A percentile compares a stretch with the other conserved stretches of the same genome.
Evolutionary conservation across 192 early-diverging fungal genomes (phyloP).

Genomic region (Entomortierella beljakovae): DNA sequence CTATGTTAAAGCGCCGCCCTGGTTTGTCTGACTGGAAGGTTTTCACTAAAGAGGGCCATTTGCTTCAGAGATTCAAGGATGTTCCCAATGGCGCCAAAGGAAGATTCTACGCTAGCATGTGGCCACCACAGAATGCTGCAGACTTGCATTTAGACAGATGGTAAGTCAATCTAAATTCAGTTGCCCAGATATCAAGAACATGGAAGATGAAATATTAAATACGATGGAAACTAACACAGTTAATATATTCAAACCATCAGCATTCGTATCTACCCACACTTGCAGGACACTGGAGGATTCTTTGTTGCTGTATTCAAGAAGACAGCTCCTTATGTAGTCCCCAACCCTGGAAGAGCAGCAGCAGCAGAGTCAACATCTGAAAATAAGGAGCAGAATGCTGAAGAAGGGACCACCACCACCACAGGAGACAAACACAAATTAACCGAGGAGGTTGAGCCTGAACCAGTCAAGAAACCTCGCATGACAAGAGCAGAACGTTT

Average conservation of each 20-base stretch:
- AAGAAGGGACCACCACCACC: constrained; percentile 21
- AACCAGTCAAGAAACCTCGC: constrained; percentile 47
- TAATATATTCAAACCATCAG: constrained; percentile 52
- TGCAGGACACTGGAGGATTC: constrained; percentile 98
- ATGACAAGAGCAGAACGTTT: constrained; percentile 35
- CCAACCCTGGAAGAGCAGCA: constrained; percentile 62
- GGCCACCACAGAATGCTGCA: constrained; percentile 71
- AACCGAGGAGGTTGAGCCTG: background rate
- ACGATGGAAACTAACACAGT: too few species aligned
- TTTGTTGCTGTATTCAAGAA: constrained; percentile 98
- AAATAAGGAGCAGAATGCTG: constrained; percentile 8
- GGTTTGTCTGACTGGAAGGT: constrained; percentile 93
- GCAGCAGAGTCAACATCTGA: constrained; percentile 17
- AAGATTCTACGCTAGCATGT: constrained; percentile 68
- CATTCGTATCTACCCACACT: constrained; percentile 91
- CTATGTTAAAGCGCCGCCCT: constrained; percentile 80
- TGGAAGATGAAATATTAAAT: too few species aligned
- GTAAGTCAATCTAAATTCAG: constrained; percentile 22
- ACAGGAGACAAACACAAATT: constrained; percentile 50
- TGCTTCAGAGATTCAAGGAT: constrained; percentile 63
- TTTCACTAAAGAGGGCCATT: constrained; percentile 69
- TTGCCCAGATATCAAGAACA: too few species aligned
- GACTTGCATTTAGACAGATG: constrained; percentile 77
- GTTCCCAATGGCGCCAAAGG: constrained; percentile 50
- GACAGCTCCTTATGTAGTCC: constrained; percentile 66